Base-by-base conservation (phyloP, 73 alveolate genomes). In the Paramecium primaurelia region DNA sequence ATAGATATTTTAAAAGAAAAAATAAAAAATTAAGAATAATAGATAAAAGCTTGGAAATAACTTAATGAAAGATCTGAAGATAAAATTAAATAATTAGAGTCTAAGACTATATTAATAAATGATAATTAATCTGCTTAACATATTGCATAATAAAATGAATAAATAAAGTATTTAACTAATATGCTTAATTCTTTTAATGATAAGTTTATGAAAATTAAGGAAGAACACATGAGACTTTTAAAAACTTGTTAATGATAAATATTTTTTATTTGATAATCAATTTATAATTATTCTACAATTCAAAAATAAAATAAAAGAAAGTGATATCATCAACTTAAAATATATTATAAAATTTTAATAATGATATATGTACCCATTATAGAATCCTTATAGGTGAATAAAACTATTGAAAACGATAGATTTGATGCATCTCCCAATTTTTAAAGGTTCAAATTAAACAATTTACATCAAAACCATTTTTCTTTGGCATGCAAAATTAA, bases 1-100 rank as follows among this genome's bases (percentile, higher is more conserved):
- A 42, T 45, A 20, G 91, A 80, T 44, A 42, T 80, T 9, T 36
- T 80, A 10, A 49, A 25, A 42, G 91, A 80, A 25, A 80, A 49
- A 80, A 45, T 26, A 18, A 80, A 47, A 80, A 26, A 36, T 8
- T 12, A 38, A 49, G 91, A 80, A 1, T 26, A 42, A 45, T 42
- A 42, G 75, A 49, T 49, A 32, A 26, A 42, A 22, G 91, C 77
- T 10, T 80, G 91, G 91, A 80, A 80, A 80, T 64, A 80, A 45
- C 32, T 80, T 7, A 45, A 45, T 45, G 71, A 28, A 14, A 80
- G 77, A 42, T 40, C 71, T 40, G 91, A 80, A 45, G 71, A 80
- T 10, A 80, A 80, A 80, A 44, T 80, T 3, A 80, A 49, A 44
- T 20, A 40, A 16, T 26, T 80, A 45, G 91, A 80, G 6, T 40